Conservation (phyloP, 108 stramenopile species). For the Cylindrotheca closterium region DNA sequence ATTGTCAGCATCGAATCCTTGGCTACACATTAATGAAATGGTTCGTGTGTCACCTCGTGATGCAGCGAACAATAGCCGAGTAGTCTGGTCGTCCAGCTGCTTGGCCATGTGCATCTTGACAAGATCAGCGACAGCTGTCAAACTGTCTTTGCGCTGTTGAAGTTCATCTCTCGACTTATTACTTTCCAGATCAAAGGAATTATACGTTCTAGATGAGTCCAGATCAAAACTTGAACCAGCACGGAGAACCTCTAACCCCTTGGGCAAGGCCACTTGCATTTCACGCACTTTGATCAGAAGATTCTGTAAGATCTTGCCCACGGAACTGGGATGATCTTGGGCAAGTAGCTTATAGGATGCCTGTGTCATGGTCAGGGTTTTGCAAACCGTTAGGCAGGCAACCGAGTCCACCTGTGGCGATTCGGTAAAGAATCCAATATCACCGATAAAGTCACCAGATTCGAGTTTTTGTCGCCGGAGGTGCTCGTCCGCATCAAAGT, state of each 20-base stretch:
- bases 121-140: conserved; percentile 47
- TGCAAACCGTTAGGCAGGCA: conserved; percentile 37
- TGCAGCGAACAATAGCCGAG: conserved; percentile 60
- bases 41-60: conserved; percentile 64
- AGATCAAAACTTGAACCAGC: conserved; percentile 38
- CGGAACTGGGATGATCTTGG: conserved; percentile 52
- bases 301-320: conserved; percentile 45
- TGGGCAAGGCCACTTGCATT: conserved; percentile 10
- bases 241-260: conserved; percentile 23
- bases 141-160: background rate
- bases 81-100: conserved; percentile 64
- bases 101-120: conserved; percentile 64
- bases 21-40: conserved; percentile 59
- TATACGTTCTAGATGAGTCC: background rate
- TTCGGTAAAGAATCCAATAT: conserved; percentile 61
- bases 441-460: conserved; percentile 39
- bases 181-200: background rate
- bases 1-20: conserved; percentile 71
- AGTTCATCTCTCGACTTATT: background rate
- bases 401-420: conserved; percentile 47
- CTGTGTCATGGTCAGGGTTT: conserved; percentile 46
- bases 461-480: background rate
- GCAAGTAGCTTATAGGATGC: conserved; percentile 42
- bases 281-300: conserved; percentile 33
- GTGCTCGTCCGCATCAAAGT: conserved; percentile 3